phyloP scores from a whole-genome alignment of 2,329 filamentous ascomycete species.

The Ascocoryne sarcoides region DNA sequence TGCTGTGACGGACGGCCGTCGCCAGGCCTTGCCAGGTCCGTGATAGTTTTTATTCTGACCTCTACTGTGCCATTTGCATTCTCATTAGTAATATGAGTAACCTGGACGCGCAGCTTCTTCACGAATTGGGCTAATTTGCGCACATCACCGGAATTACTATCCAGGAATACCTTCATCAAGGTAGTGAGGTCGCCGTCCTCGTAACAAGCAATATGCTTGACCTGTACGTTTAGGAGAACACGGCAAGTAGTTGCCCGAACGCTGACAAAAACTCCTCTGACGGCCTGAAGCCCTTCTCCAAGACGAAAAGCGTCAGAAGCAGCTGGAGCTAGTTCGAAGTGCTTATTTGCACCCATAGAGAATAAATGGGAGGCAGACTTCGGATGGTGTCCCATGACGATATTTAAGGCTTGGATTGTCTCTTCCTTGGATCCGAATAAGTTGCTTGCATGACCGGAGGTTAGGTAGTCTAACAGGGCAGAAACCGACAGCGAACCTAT shows the following conservation, averaged over 20 bases:
- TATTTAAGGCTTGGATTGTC: constrained; percentile 47
- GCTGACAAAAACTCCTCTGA: constrained; percentile 51
- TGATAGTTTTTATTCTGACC: constrained; percentile 34
- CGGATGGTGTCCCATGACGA: constrained; percentile 41
- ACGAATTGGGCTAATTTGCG: constrained; percentile 19
- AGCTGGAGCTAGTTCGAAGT: constrained; percentile 5
- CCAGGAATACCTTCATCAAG: constrained; percentile 23
- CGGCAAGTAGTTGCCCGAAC: constrained; percentile 46
- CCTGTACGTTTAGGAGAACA: constrained; percentile 50
- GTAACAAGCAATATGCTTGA: constrained; percentile 35
- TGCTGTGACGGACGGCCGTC: constrained; percentile 27
- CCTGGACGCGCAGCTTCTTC: constrained; percentile 31
- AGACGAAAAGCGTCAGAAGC: constrained; percentile 25
- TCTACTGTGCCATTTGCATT: constrained; percentile 26
- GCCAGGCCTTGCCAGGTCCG: constrained; percentile 30
- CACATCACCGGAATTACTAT: not conserved
- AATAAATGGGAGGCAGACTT: constrained; percentile 32
- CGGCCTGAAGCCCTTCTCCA: constrained; percentile 40
- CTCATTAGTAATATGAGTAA: constrained; percentile 29
- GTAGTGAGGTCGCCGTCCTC: constrained; percentile 3
- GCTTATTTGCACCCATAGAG: constrained; percentile 9
- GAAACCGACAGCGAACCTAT: constrained; percentile 9
- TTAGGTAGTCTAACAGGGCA: constrained; percentile 9
- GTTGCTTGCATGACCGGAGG: constrained; percentile 1
- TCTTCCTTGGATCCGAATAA: constrained; percentile 4